Evolutionary conservation across 2,329 filamentous ascomycete species (phyloP), one percentile per base, ranked within the genome.

Genomic region (Alternaria sp.): DNA sequence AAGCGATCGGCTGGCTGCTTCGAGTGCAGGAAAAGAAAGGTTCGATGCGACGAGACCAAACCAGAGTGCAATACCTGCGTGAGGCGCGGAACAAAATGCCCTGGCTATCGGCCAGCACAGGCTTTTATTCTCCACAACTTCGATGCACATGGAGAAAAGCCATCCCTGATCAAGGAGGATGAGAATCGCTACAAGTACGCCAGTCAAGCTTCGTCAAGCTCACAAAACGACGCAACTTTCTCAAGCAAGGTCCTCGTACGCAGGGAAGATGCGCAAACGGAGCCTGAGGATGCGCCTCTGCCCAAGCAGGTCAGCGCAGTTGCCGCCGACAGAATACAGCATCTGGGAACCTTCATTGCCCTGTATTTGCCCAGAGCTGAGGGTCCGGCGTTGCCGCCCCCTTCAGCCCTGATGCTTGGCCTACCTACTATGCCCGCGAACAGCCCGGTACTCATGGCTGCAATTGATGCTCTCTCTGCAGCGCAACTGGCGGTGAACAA

Each of bases 1-100:
- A 79, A 78, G 61, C 72, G 77, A 60, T 78, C 75, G 28, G 67
- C 71, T 36, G 77, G 77, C 43, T 79, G 77, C 67, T 79, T 79
- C 61, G 73, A 75, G 62, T 79, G 77, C 64, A 75, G 77, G 66
- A 74, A 76, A 68, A 74, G 77, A 30, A 79, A 79, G 57, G 77
- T 79, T 26, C 70, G 77, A 47, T 79, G 77, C 63, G 77, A 79
- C 57, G 77, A 78, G 58, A 62, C 72, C 32, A 77, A 73, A 54
- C 77, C 77, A 32, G 77, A 79, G 61, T 79, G 77, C 64, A 75
- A 71, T 45, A 77, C 66, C 6, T 79, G 77, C 56, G 30, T 77
- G 52, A 71, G 75, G 49, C 70, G 77, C 21, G 76, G 77, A 46
- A 77, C 72, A 12, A 77, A 77, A 68, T 79, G 77, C 49, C 77